Conservation (phyloP, 1,139 yeast genomes). For the Martiniozyma asiatica region DNA sequence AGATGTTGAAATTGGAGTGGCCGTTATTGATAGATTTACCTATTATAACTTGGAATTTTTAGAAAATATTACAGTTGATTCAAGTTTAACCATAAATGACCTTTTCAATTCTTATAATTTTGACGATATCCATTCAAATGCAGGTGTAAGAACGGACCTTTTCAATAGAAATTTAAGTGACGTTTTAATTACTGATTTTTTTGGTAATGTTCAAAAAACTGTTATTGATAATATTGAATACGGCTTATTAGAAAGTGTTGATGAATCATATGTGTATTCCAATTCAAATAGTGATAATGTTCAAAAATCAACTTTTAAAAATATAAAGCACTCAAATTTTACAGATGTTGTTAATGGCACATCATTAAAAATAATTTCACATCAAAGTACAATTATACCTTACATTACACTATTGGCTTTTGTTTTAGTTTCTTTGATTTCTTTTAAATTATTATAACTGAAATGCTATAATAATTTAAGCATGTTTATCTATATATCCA, state of each 20-base stretch:
- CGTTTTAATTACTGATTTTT: conserved; percentile 81
- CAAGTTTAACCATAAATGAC: conserved; percentile 66
- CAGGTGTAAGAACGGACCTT: conserved; percentile 80
- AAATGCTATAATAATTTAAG: no score
- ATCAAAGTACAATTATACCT: conserved; percentile 1
- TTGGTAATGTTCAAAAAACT: conserved; percentile 85
- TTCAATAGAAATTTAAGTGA: conserved; percentile 56
- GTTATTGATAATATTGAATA: conserved; percentile 49
- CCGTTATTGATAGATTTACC: conserved; percentile 93
- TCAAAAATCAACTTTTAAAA: background rate
- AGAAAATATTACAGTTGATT: conserved; percentile 67
- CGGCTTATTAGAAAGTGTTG: conserved; percentile 23
- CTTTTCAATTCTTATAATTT: conserved; percentile 74
- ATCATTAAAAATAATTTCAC: conserved; percentile 1
- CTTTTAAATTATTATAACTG: conserved; percentile 5
- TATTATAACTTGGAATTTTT: conserved; percentile 82
- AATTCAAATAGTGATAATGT: background rate
- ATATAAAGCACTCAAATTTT: background rate
- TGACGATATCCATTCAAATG: conserved; percentile 79
- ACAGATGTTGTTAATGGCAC: background rate
- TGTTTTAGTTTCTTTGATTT: conserved; percentile 1
- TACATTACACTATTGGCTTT: conserved; percentile 1
- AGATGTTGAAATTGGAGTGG: conserved; percentile 92
- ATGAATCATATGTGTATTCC: background rate
- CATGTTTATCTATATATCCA: no score